Evolutionary conservation across 2,329 filamentous ascomycete species (phyloP).

Genomic region (Lecanoromycetidae sp.): DNA sequence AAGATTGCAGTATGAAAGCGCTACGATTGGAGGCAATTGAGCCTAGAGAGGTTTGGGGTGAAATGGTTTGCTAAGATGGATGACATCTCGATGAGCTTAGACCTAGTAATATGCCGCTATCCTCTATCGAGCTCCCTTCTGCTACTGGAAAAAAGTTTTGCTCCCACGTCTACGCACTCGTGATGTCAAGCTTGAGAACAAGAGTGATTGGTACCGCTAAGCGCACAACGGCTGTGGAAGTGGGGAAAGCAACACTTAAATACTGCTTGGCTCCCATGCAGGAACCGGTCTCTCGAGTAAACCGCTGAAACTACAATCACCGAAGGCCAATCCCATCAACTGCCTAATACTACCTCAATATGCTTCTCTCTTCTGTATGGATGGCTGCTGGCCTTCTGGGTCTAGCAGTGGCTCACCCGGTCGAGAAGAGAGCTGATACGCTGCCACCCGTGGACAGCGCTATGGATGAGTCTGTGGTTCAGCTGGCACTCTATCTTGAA

Average conservation of each 20-base stretch:
- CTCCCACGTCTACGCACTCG: neutral
- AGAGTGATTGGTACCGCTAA: neutral
- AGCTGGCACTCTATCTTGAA: slow-evolving; percentile 29
- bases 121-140: neutral
- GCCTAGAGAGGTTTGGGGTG: neutral
- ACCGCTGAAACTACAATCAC: neutral
- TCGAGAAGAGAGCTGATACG: slow-evolving; percentile 13
- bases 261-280: neutral
- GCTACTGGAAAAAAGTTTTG: neutral
- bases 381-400: slow-evolving; percentile 9
- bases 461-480: slow-evolving; percentile 12
- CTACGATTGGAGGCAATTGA: neutral
- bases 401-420: slow-evolving; percentile 8
- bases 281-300: neutral
- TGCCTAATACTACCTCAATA: slow-evolving; percentile 3
- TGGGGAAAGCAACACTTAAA: neutral
- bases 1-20: no score
- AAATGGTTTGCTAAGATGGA: neutral
- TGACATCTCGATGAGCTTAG: slow-evolving; percentile 1
- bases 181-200: slow-evolving; percentile 2
- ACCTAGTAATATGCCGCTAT: neutral
- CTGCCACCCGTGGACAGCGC: slow-evolving; percentile 14
- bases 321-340: neutral
- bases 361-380: slow-evolving; percentile 18
- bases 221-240: neutral